Conservation (phyloP, 2,329 filamentous ascomycete species). For the Metarhizium rileyi region DNA sequence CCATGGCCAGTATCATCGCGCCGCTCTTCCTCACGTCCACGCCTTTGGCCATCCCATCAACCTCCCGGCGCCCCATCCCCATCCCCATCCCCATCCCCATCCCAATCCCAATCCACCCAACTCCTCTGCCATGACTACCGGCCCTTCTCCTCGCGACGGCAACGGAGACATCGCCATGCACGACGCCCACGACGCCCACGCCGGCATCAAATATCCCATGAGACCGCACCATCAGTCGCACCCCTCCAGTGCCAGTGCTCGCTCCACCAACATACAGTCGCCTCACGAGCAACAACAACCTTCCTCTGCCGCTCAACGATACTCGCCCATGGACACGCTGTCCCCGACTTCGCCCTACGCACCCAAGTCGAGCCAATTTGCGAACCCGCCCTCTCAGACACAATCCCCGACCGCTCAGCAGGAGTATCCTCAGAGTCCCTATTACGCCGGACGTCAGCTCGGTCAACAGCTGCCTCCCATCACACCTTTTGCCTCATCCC, state of each 20-base stretch:
- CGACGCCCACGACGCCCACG: constrained; percentile 73
- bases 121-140: constrained; percentile 41
- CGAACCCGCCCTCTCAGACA: constrained; percentile 45
- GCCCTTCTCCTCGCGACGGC: constrained; percentile 54
- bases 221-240: constrained; percentile 71
- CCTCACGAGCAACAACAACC: constrained; percentile 44
- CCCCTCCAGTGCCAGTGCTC: constrained; percentile 39
- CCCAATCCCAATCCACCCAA: constrained; percentile 34
- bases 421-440: constrained; percentile 51
- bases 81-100: constrained; percentile 15
- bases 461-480: constrained; percentile 66
- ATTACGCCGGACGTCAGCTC: constrained; percentile 41
- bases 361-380: constrained; percentile 49
- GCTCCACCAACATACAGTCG: constrained; percentile 57
- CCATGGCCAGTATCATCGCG: constrained; percentile 56
- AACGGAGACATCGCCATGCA: constrained; percentile 80
- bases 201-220: constrained; percentile 76
- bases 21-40: constrained; percentile 17
- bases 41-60: constrained; percentile 19
- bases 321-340: constrained; percentile 89
- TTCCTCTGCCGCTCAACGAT: constrained; percentile 77
- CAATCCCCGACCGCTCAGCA: constrained; percentile 70
- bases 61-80: constrained; percentile 12
- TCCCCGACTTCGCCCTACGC: constrained; percentile 74
- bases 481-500: constrained; percentile 54